Conservation (phyloP, 2,329 filamentous ascomycete genomes). For the Sarocladium strictum region DNA sequence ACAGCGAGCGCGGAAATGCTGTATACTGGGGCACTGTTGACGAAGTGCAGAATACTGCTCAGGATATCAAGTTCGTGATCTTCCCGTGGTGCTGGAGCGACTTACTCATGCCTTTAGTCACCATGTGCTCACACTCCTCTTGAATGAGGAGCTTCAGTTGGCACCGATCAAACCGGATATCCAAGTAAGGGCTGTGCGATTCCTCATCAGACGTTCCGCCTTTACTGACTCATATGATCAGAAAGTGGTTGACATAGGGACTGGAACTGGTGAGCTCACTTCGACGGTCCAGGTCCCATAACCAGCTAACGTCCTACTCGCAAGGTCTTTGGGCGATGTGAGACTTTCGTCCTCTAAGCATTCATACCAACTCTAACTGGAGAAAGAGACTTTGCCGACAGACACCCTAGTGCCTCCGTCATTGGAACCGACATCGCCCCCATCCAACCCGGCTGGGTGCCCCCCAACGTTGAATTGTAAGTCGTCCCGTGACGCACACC, state of each 20-base stretch:
- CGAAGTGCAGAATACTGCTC: too few species aligned
- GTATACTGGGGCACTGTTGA: too few species aligned
- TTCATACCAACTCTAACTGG: too few species aligned
- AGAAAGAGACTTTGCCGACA: constrained; percentile 24
- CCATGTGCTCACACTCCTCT: constrained; percentile 10
- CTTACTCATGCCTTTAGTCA: too few species aligned
- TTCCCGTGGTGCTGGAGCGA: too few species aligned
- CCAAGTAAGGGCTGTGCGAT: constrained; percentile 9
- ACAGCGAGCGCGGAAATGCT: constrained; percentile 20
- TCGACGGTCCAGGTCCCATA: not conserved
- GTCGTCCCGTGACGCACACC: constrained; percentile 41
- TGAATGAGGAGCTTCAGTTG: constrained; percentile 11
- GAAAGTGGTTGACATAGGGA: constrained; percentile 16
- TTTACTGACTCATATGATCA: too few species aligned
- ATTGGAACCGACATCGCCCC: constrained; percentile 29
- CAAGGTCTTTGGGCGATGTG: too few species aligned
- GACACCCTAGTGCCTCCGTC: constrained; percentile 22
- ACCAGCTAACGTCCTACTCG: too few species aligned
- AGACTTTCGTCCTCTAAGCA: too few species aligned
- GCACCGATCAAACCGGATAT: constrained; percentile 11
- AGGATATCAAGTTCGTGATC: too few species aligned
- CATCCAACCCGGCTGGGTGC: constrained; percentile 25
- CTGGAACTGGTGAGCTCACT: constrained; percentile 11
- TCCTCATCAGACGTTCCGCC: not conserved
- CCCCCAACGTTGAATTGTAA: constrained; percentile 21